A percentile compares a stretch with the other conserved stretches of the same genome.
Conservation (phyloP, 1,284 basidiomycete genomes). For the Cerrena zonata region DNA sequence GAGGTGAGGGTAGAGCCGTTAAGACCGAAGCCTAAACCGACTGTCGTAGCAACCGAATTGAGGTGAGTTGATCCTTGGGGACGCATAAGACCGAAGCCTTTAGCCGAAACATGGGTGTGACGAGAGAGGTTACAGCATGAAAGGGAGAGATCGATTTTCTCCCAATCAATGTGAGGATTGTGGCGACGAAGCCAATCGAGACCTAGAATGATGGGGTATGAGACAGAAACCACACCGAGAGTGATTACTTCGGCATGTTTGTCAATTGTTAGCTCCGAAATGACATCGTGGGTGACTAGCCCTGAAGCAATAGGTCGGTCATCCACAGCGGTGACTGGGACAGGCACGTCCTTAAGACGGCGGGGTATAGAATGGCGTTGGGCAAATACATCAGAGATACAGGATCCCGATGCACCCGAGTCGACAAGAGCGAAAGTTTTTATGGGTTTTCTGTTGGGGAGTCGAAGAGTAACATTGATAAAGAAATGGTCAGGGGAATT, state of each 20-base stretch:
- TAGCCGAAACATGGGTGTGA: constrained; percentile 5
- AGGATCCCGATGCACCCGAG: constrained; percentile 30
- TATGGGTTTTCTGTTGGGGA: constrained; percentile 27
- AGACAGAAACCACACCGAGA: constrained; percentile 16
- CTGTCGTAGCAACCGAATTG: too few relatives aligned
- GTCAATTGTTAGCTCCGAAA: constrained; percentile 21
- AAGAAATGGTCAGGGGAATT: constrained; percentile 28
- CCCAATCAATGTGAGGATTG: constrained; percentile 1
- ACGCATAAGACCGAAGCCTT: constrained; percentile 14
- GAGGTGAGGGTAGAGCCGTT: too few relatives aligned
- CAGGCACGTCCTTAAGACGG: constrained; percentile 21
- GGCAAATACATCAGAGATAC: constrained; percentile 31
- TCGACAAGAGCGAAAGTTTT: constrained; percentile 30
- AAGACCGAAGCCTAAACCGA: too few relatives aligned
- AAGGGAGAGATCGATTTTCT: constrained; percentile 11
- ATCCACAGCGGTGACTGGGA: constrained; percentile 31
- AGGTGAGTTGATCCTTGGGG: too few relatives aligned
- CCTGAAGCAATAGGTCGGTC: constrained; percentile 32
- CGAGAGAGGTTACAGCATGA: constrained; percentile 30
- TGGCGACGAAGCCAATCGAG: constrained; percentile 7
- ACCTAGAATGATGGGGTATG: constrained; percentile 15
- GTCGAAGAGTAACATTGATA: constrained; percentile 26
- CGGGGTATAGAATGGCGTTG: constrained; percentile 25
- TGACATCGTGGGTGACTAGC: constrained; percentile 30
- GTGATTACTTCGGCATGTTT: constrained; percentile 19